Conservation (phyloP, 73 alveolate species). For the Halteria grandinella region DNA sequence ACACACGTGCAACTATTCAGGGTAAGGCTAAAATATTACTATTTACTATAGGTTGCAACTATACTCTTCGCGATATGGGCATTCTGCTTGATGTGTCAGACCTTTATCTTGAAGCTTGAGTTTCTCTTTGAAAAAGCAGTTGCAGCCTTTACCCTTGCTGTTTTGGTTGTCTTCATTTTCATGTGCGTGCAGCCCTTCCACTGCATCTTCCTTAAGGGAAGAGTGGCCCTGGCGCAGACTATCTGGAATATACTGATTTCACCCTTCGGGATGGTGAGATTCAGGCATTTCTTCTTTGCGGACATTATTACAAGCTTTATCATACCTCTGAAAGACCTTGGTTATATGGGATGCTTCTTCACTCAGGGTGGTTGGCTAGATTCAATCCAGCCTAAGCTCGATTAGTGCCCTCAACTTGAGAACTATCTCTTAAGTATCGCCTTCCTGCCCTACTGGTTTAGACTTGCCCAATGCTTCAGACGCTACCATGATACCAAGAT, state of each 20-base stretch:
- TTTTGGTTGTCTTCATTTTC: neutral
- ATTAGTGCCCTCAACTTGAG: neutral
- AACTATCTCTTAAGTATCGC: slow-evolving; percentile 1
- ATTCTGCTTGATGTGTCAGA: slow-evolving; percentile 1
- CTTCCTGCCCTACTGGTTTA: slow-evolving; percentile 48
- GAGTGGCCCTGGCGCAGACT: slow-evolving; percentile 16
- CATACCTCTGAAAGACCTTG: slow-evolving; percentile 15
- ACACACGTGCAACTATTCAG: neutral
- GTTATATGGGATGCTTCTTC: slow-evolving; percentile 31
- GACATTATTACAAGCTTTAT: slow-evolving; percentile 38
- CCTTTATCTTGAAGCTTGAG: slow-evolving; percentile 6
- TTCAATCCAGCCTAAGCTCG: neutral
- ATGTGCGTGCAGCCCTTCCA: slow-evolving; percentile 12
- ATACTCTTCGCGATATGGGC: slow-evolving; percentile 6
- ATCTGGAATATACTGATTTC: slow-evolving; percentile 35
- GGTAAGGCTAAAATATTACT: too few relatives aligned
- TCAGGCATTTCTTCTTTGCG: slow-evolving; percentile 50
- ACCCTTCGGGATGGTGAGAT: slow-evolving; percentile 52
- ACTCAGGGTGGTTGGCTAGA: slow-evolving; percentile 21
- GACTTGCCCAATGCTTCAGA: slow-evolving; percentile 39
- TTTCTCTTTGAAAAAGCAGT: slow-evolving; percentile 16
- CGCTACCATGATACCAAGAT: slow-evolving; percentile 13
- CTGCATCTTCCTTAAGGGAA: slow-evolving; percentile 7
- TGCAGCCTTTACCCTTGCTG: too few relatives aligned
- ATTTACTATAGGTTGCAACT: slow-evolving; percentile 25